A percentile compares a stretch with the other conserved stretches of the same genome.
Evolutionary conservation across 164 flowering plant species (phyloP).

Genomic region (Tetracentron sinense): DNA sequence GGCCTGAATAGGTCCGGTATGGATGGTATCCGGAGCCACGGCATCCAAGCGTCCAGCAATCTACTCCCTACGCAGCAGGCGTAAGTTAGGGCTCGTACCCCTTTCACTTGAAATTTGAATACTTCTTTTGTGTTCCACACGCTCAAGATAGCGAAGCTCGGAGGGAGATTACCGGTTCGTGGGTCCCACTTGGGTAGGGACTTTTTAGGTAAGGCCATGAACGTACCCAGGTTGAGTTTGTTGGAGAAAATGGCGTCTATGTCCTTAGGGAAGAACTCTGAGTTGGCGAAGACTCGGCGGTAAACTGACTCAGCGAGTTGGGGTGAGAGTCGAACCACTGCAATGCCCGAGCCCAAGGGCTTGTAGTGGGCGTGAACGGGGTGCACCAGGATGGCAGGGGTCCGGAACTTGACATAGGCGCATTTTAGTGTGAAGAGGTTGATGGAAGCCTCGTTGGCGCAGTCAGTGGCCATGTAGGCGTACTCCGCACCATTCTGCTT

Average conservation of each 20-base stretch:
- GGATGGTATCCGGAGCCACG: slow-evolving; percentile 66
- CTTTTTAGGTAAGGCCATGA: slow-evolving; percentile 56
- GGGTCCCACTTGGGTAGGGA: slow-evolving; percentile 37
- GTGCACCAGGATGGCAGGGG: slow-evolving; percentile 58
- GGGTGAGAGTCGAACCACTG: slow-evolving; percentile 30
- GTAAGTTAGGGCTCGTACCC: slow-evolving; percentile 39
- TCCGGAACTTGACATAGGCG: slow-evolving; percentile 47
- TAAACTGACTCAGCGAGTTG: slow-evolving; percentile 39
- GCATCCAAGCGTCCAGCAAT: slow-evolving; percentile 44
- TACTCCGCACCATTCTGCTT: slow-evolving; percentile 51
- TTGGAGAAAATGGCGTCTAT: slow-evolving; percentile 39
- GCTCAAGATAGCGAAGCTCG: slow-evolving; percentile 56
- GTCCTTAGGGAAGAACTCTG: slow-evolving; percentile 70
- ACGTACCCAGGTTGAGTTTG: slow-evolving; percentile 65
- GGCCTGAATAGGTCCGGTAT: slow-evolving; percentile 56
- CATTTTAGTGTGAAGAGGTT: slow-evolving; percentile 61
- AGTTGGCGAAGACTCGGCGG: slow-evolving; percentile 36
- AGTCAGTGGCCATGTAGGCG: slow-evolving; percentile 73
- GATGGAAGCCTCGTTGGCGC: slow-evolving; percentile 54
- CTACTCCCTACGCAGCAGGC: slow-evolving; percentile 47
- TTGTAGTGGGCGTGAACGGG: slow-evolving; percentile 69
- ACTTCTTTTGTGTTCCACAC: slow-evolving; percentile 72
- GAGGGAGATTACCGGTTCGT: slow-evolving; percentile 25
- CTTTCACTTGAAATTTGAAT: slow-evolving; percentile 56
- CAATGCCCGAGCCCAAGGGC: slow-evolving; percentile 25